Evolutionary conservation across 2,329 filamentous ascomycete genomes (phyloP).

Genomic region (Aspergillus sp.): DNA sequence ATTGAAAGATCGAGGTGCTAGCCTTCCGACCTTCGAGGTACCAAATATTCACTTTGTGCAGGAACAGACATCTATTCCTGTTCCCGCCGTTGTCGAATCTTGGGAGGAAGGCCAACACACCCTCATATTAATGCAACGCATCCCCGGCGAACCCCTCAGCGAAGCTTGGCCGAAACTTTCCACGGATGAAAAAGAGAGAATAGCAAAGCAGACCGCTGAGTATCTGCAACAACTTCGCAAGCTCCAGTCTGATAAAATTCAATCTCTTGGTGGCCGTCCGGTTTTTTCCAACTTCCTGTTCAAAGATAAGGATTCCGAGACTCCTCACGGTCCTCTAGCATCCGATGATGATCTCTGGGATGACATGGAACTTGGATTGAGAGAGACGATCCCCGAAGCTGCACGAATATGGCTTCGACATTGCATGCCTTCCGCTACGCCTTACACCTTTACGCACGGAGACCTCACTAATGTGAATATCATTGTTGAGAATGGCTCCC

Average conservation of each 20-base stretch:
- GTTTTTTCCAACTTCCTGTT: conserved; percentile 17
- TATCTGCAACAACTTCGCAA: conserved; percentile 22
- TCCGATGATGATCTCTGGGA: conserved; percentile 16
- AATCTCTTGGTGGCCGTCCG: conserved; percentile 14
- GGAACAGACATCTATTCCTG: conserved; percentile 22
- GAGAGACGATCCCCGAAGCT: conserved; percentile 1
- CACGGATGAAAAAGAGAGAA: conserved; percentile 18
- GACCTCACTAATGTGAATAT: conserved; percentile 42
- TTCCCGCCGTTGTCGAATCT: conserved; percentile 19
- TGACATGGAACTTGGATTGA: conserved; percentile 12
- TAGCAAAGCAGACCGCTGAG: conserved; percentile 23
- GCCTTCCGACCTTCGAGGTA: conserved; percentile 13
- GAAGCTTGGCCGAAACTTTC: conserved; percentile 18
- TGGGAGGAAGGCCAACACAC: conserved; percentile 19
- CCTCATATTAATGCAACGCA: conserved; percentile 14
- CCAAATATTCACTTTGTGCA: conserved; percentile 20
- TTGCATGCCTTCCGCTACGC: conserved; percentile 21
- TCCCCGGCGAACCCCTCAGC: conserved; percentile 18
- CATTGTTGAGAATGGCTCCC: conserved; percentile 37
- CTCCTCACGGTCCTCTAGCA: conserved; percentile 11
- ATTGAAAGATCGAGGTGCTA: conserved; percentile 26
- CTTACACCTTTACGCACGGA: conserved; percentile 42
- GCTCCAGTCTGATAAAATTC: conserved; percentile 16
- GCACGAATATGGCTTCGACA: conserved; percentile 9
- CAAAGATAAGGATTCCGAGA: neutral